These are phyloP conservation scores for Chrysoporthe austroafricana DNA, from an alignment of 2,329 filamentous ascomycete species.

Conservation along the genomic window DNA sequence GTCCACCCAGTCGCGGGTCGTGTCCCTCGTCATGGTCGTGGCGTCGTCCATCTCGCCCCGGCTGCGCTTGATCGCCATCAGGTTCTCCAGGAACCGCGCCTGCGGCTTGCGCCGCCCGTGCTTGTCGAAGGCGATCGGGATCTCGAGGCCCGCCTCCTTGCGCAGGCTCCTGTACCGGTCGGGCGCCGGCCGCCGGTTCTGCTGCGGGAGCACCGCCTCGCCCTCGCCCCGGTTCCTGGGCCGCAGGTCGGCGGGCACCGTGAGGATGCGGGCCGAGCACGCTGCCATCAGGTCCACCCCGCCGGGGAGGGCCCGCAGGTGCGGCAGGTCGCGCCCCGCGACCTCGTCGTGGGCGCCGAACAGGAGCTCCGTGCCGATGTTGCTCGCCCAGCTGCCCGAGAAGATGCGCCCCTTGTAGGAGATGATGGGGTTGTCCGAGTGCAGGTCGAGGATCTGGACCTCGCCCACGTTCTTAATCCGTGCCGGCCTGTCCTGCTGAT, in stretches of 20 bases:
- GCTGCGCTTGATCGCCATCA: conserved; percentile 67
- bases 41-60: conserved; percentile 69
- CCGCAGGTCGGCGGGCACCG: conserved; percentile 64
- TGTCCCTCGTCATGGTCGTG: conserved; percentile 57
- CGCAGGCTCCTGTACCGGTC: conserved; percentile 38
- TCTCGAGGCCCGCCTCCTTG: conserved; percentile 46
- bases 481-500: conserved; percentile 9
- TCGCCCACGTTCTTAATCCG: conserved; percentile 37
- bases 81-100: conserved; percentile 64
- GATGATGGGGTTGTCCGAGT: conserved; percentile 75
- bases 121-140: conserved; percentile 51
- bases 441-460: conserved; percentile 83
- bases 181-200: conserved; percentile 39
- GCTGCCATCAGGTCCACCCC: conserved; percentile 74
- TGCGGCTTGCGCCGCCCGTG: conserved; percentile 53
- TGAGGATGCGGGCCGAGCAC: conserved; percentile 70
- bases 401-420: conserved; percentile 80
- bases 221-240: conserved; percentile 41
- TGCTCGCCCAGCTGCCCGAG: conserved; percentile 78
- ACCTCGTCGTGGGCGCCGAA: conserved; percentile 57
- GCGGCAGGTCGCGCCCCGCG: conserved; percentile 45
- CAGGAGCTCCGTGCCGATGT: conserved; percentile 82
- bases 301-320: conserved; percentile 55
- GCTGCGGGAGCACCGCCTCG: conserved; percentile 33
- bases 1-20: conserved; percentile 40